These are phyloP conservation scores for Aspergillus egyptiacus DNA, from an alignment of 495 filamentous ascomycete genomes.

Conservation along the genomic window DNA sequence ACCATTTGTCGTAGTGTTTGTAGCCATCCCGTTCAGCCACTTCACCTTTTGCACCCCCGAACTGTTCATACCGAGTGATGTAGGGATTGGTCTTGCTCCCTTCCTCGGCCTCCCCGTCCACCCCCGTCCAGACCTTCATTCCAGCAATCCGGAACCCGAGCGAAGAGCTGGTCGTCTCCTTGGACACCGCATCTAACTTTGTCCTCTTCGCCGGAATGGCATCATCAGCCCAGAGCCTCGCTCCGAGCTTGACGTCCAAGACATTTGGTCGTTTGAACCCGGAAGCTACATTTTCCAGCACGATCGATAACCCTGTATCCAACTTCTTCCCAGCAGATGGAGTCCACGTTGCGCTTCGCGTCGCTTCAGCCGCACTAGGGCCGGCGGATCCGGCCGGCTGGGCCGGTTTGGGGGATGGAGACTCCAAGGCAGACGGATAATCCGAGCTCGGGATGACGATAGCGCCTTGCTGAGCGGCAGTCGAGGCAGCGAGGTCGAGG, in stretches of 20 bases:
- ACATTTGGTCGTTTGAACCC: slow-evolving; percentile 85
- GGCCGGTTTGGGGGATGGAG: slow-evolving; percentile 7
- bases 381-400: slow-evolving; percentile 4
- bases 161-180: slow-evolving; percentile 71
- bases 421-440: slow-evolving; percentile 22
- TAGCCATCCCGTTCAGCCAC: slow-evolving; percentile 51
- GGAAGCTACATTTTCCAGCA: slow-evolving; percentile 77
- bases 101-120: slow-evolving; percentile 39
- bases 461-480: slow-evolving; percentile 37
- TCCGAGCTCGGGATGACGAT: slow-evolving; percentile 36
- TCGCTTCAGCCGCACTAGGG: slow-evolving; percentile 4
- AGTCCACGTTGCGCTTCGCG: slow-evolving; percentile 35
- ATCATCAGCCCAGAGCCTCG: slow-evolving; percentile 78
- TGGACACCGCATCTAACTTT: slow-evolving; percentile 71
- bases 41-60: slow-evolving; percentile 31
- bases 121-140: slow-evolving; percentile 84
- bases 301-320: slow-evolving; percentile 69
- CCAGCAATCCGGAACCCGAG: slow-evolving; percentile 87
- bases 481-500: slow-evolving; percentile 36
- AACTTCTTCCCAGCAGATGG: slow-evolving; percentile 53
- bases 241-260: slow-evolving; percentile 89
- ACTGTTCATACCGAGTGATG: slow-evolving; percentile 36
- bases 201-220: slow-evolving; percentile 69
- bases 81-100: slow-evolving; percentile 37
- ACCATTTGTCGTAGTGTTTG: slow-evolving; percentile 79